Conservation (phyloP, 192 early-diverging fungal species). For the Backusella psychrophila region DNA sequence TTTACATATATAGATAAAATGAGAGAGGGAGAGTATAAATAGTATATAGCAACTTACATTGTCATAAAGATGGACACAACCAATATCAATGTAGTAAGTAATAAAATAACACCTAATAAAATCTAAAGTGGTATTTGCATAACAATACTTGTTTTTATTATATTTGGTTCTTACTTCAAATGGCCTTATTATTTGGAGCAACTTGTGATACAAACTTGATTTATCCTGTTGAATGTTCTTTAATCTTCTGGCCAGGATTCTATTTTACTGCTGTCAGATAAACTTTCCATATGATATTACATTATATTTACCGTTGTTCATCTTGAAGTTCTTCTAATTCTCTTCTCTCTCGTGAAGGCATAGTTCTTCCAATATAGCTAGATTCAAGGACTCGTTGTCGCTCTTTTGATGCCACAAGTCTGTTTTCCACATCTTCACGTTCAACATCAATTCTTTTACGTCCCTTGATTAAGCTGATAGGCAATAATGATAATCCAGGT, state of each 20-base stretch:
- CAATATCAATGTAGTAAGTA: conserved; percentile 20
- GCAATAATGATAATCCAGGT: conserved; percentile 31
- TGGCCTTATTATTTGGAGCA: conserved; percentile 22
- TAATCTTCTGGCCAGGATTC: conserved; percentile 16
- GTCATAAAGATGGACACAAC: conserved; percentile 37
- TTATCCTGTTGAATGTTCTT: conserved; percentile 13
- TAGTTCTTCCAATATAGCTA: conserved; percentile 13
- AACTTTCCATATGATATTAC: not conserved
- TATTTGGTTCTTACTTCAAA: conserved; percentile 28
- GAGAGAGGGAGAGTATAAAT: not conserved
- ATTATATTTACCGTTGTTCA: conserved; percentile 22
- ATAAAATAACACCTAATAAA: conserved; percentile 20
- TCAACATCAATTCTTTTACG: conserved; percentile 22
- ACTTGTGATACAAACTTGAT: conserved; percentile 14
- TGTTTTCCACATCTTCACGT: conserved; percentile 20
- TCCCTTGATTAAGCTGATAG: conserved; percentile 33
- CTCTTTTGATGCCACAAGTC: conserved; percentile 15
- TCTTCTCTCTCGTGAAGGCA: conserved; percentile 9
- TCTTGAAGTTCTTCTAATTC: conserved; percentile 20
- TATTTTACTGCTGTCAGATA: not conserved
- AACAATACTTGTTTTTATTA: not conserved
- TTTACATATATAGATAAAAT: not conserved
- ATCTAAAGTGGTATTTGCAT: conserved; percentile 8
- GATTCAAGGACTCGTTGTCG: conserved; percentile 11
- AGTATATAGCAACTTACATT: conserved; percentile 20